Evolutionary conservation across 768 basidiomycete species (phyloP).

Genomic region (Chalciporus piperatus): DNA sequence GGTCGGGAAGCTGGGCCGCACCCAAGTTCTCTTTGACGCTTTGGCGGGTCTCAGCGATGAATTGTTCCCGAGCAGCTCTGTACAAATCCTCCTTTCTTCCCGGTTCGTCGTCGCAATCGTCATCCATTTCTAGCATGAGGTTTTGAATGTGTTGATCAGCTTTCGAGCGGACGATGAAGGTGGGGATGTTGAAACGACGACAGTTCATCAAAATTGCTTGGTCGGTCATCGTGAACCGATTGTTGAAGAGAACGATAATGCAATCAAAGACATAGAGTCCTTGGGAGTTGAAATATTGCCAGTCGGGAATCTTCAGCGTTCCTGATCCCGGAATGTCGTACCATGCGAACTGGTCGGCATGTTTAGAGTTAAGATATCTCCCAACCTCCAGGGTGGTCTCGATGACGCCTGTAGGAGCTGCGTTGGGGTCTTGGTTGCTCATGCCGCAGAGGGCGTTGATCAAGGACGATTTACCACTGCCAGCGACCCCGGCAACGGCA

Average conservation of each 20-base stretch:
- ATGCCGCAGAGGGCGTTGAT: slow-evolving; percentile 34
- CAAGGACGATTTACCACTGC: slow-evolving; percentile 32
- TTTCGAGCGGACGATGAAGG: slow-evolving; percentile 37
- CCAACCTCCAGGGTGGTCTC: slow-evolving; percentile 33
- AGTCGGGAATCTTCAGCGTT: slow-evolving; percentile 34
- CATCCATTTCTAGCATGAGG: slow-evolving; percentile 26
- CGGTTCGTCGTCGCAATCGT: slow-evolving; percentile 23
- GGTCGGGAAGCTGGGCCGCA: slow-evolving; percentile 25
- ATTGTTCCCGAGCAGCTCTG: slow-evolving; percentile 24
- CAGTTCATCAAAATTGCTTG: slow-evolving; percentile 34
- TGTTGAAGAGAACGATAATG: slow-evolving; percentile 34
- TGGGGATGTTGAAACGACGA: slow-evolving; percentile 33
- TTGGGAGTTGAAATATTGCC: slow-evolving; percentile 39
- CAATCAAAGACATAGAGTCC: slow-evolving; percentile 38
- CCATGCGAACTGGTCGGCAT: slow-evolving; percentile 30
- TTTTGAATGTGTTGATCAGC: slow-evolving; percentile 32
- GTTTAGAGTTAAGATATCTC: slow-evolving; percentile 29
- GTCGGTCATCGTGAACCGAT: slow-evolving; percentile 36
- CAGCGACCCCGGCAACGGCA: slow-evolving; percentile 29
- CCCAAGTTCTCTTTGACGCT: slow-evolving; percentile 24
- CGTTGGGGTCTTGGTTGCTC: slow-evolving; percentile 21
- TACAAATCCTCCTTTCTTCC: slow-evolving; percentile 17
- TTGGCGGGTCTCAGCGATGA: slow-evolving; percentile 25
- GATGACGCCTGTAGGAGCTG: slow-evolving; percentile 32
- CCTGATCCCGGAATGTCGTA: slow-evolving; percentile 39